A percentile compares a stretch with the other conserved stretches of the same genome.
These are phyloP conservation scores for Leptographium procerum DNA, from an alignment of 2,329 filamentous ascomycete species.

Conservation along the genomic window DNA sequence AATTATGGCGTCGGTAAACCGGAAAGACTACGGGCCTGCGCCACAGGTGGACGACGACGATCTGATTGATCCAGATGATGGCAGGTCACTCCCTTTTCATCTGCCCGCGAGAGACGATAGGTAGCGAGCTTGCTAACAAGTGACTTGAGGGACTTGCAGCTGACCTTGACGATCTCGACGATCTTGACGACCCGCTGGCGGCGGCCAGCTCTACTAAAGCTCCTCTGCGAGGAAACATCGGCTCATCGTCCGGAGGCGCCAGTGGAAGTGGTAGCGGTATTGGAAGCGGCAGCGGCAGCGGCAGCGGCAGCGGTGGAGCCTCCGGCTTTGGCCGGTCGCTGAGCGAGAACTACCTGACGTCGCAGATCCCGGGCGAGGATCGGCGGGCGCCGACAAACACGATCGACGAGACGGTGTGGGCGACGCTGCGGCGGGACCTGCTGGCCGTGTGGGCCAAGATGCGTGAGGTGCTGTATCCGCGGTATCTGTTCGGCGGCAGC, in stretches of 20 bases:
- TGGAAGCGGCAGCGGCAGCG: not conserved
- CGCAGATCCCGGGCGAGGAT: slow-evolving; percentile 84
- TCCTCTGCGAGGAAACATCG: slow-evolving; percentile 76
- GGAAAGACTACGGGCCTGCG: slow-evolving; percentile 47
- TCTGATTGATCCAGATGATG: slow-evolving; percentile 69
- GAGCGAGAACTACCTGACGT: slow-evolving; percentile 75
- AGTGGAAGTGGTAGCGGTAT: not conserved
- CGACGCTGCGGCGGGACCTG: slow-evolving; percentile 85
- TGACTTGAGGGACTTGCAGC: slow-evolving; percentile 35
- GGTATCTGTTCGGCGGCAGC: slow-evolving; percentile 70
- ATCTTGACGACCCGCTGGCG: slow-evolving; percentile 79
- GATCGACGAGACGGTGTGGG: slow-evolving; percentile 95
- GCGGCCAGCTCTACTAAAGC: slow-evolving; percentile 57
- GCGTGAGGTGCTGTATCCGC: slow-evolving; percentile 91
- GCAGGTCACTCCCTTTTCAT: slow-evolving; percentile 28
- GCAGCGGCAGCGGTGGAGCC: not conserved
- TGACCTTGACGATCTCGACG: slow-evolving; percentile 84
- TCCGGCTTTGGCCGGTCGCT: slow-evolving; percentile 39
- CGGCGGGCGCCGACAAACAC: slow-evolving; percentile 81
- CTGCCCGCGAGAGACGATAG: not conserved
- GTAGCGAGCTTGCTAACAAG: not conserved
- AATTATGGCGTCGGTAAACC: slow-evolving; percentile 35
- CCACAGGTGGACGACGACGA: slow-evolving; percentile 53
- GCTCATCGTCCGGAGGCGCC: slow-evolving; percentile 21
- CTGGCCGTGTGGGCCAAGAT: slow-evolving; percentile 96